These are phyloP conservation scores for Tremella yokohamensis DNA, from an alignment of 768 basidiomycete species.

Conservation along the genomic window DNA sequence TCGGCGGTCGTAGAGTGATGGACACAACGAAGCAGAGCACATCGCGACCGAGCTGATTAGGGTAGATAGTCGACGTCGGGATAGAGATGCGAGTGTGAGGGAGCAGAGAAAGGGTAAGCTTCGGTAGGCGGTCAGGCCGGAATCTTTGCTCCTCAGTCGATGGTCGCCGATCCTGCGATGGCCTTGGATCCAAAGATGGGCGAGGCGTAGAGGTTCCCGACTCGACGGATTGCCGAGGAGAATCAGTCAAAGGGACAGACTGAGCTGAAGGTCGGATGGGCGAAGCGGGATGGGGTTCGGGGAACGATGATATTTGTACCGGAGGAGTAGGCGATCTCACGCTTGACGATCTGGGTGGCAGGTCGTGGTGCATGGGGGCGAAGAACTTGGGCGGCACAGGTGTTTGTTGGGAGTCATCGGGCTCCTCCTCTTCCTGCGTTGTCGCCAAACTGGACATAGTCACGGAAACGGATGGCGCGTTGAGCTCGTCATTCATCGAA, in stretches of 20 bases:
- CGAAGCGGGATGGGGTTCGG: neutral
- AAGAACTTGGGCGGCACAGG: neutral
- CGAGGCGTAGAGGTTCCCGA: conserved; percentile 19
- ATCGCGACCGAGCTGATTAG: conserved; percentile 88
- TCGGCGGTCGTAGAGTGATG: conserved; percentile 54
- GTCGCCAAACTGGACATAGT: conserved; percentile 2
- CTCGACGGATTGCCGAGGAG: conserved; percentile 9
- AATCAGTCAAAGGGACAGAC: neutral
- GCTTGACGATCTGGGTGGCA: conserved; percentile 6
- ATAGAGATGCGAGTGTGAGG: conserved; percentile 68
- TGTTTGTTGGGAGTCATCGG: neutral
- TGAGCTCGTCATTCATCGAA: conserved; percentile 14
- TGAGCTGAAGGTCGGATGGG: too few relatives aligned
- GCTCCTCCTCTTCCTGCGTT: conserved; percentile 4
- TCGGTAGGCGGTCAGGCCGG: conserved; percentile 6
- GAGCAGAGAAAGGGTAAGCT: conserved; percentile 58
- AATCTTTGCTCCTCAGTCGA: neutral
- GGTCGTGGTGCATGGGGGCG: neutral
- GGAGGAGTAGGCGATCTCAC: neutral
- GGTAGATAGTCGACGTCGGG: conserved; percentile 74
- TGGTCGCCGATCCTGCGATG: neutral
- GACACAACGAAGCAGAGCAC: conserved; percentile 80
- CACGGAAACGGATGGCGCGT: neutral
- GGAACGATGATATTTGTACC: neutral
- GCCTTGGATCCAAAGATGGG: conserved; percentile 13